These are phyloP conservation scores for Turritis glabra DNA, from an alignment of 345 rosid genomes.

Conservation along the genomic window DNA sequence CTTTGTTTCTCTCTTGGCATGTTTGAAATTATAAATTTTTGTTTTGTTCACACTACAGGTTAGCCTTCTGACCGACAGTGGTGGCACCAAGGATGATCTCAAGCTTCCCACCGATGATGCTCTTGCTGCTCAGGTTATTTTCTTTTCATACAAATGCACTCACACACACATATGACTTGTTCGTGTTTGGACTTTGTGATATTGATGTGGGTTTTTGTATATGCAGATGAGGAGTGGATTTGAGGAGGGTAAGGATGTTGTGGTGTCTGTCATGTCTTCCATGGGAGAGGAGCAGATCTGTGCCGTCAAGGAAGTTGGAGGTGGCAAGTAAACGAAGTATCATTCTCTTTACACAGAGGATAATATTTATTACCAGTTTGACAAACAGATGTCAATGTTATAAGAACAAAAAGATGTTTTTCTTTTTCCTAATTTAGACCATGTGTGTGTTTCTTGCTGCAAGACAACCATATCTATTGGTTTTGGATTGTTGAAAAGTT, in stretches of 20 bases:
- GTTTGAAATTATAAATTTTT: background rate
- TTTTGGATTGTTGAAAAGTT: constrained; percentile 35
- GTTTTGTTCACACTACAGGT: constrained; percentile 44
- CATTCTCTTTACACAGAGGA: constrained; percentile 27
- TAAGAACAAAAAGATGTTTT: constrained; percentile 27
- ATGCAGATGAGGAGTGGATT: constrained; percentile 73
- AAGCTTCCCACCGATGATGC: constrained; percentile 73
- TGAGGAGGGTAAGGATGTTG: constrained; percentile 73
- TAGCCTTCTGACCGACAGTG: constrained; percentile 71
- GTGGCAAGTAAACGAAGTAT: constrained; percentile 42
- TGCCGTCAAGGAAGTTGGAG: constrained; percentile 78
- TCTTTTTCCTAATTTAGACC: constrained; percentile 32
- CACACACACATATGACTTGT: background rate
- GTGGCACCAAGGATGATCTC: constrained; percentile 75
- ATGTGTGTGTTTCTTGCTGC: constrained; percentile 29
- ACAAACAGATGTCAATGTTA: constrained; percentile 16
- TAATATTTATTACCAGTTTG: constrained; percentile 28
- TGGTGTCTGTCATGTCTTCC: constrained; percentile 77
- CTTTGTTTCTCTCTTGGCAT: background rate
- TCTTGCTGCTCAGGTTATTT: constrained; percentile 59
- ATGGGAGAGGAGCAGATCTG: constrained; percentile 97
- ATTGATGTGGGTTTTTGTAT: background rate
- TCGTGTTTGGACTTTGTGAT: background rate
- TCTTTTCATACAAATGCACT: background rate
- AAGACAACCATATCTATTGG: constrained; percentile 35